Conservation (phyloP, 1,139 yeast genomes). For the Debaryomycetaceae sp. region DNA sequence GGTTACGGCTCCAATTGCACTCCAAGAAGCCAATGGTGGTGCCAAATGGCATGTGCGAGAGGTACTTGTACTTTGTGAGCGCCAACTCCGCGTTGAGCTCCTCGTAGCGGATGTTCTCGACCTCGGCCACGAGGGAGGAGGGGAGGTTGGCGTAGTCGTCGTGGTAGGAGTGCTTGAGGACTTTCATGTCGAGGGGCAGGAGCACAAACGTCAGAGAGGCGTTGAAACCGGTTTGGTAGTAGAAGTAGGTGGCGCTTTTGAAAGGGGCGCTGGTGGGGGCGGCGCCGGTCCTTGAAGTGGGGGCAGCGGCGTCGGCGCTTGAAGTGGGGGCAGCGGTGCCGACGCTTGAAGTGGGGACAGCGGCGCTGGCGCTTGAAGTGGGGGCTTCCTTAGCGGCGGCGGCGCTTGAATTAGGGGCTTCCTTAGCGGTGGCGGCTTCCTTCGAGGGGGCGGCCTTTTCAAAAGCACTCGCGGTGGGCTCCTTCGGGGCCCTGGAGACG, state of each 20-base stretch:
- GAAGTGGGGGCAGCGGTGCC: no score
- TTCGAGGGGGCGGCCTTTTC: no score
- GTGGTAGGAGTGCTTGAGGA: conserved; percentile 61
- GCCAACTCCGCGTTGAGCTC: conserved; percentile 53
- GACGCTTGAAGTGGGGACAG: not conserved
- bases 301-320: not conserved
- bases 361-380: no score
- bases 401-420: not conserved
- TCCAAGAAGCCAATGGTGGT: conserved; percentile 82
- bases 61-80: conserved; percentile 62
- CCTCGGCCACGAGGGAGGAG: conserved; percentile 49
- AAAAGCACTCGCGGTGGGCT: no score
- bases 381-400: not conserved
- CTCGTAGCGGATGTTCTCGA: conserved; percentile 67
- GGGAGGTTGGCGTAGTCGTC: conserved; percentile 63
- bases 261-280: no score
- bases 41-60: conserved; percentile 81
- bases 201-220: conserved; percentile 63
- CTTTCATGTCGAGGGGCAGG: conserved; percentile 74
- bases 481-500: no score
- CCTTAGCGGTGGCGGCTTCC: no score
- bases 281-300: no score
- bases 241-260: conserved; percentile 26
- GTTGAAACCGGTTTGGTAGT: conserved; percentile 72
- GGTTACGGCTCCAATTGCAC: conserved; percentile 68